Conservation (phyloP, 768 basidiomycete species). For the Russula griseocarnosa region DNA sequence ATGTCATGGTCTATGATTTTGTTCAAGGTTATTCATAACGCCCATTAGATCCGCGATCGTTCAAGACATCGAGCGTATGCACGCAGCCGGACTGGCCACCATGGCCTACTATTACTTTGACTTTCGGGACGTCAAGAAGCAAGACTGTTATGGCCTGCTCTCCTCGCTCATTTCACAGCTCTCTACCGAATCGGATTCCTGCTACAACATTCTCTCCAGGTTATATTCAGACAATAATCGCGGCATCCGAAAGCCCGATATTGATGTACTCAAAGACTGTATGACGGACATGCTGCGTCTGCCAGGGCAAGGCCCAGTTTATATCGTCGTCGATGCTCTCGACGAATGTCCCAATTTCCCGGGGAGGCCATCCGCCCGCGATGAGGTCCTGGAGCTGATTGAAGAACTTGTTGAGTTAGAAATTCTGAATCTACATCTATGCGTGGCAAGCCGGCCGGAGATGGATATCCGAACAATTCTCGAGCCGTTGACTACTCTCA, state of each 20-base stretch:
- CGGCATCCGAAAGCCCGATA: background rate
- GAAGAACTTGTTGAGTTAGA: background rate
- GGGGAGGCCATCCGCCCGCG: too few species aligned
- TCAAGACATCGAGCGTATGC: background rate
- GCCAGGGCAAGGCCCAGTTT: background rate
- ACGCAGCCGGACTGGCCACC: background rate
- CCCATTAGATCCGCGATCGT: conserved; percentile 5
- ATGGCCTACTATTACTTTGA: conserved; percentile 17
- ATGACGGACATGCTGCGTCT: background rate
- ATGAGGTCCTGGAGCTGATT: background rate
- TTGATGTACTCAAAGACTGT: background rate
- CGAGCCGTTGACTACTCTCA: background rate
- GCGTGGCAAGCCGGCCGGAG: background rate
- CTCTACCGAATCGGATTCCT: conserved; percentile 1
- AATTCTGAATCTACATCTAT: background rate
- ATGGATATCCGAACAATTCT: background rate
- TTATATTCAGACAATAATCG: background rate
- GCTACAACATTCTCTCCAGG: background rate
- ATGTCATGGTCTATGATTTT: background rate
- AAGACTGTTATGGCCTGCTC: conserved; percentile 7
- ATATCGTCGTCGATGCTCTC: conserved; percentile 9
- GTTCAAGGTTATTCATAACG: background rate
- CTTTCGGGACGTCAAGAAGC: conserved; percentile 9
- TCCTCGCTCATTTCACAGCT: conserved; percentile 10
- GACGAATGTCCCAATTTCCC: background rate